Conservation (phyloP, 2,329 filamentous ascomycete species). For the Ceratocystis eucalypticola region DNA sequence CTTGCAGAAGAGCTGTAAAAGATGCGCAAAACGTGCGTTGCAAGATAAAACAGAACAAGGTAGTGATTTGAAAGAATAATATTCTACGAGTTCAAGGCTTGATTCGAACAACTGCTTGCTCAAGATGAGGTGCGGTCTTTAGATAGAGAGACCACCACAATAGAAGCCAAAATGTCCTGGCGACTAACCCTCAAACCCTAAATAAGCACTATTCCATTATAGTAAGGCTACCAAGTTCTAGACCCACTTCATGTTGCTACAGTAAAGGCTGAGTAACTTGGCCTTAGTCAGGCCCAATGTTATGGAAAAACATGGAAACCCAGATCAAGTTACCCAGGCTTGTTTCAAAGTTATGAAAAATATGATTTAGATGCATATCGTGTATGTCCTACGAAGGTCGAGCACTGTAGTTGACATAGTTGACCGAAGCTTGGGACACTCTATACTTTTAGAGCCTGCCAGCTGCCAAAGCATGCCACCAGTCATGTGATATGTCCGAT, state of each 20-base stretch:
- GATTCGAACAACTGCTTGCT: not conserved
- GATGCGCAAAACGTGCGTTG: not conserved
- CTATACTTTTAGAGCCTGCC: no score
- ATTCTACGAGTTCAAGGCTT: not conserved
- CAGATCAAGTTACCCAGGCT: no score
- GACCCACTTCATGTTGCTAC: not conserved
- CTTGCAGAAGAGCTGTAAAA: not conserved
- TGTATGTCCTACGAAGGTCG: no score
- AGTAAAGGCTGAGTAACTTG: not conserved
- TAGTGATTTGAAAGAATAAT: not conserved
- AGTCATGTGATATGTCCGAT: no score
- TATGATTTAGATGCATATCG: no score
- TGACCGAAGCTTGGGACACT: no score
- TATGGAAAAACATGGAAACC: no score
- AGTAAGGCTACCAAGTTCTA: not conserved
- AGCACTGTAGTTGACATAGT: no score
- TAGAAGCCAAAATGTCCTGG: conserved; percentile 5
- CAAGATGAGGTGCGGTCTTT: not conserved
- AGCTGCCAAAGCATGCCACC: no score
- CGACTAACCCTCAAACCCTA: not conserved
- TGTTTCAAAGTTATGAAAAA: no score
- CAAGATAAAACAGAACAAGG: not conserved
- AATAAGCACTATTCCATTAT: not conserved
- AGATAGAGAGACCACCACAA: not conserved
- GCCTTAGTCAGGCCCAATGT: not conserved